phyloP scores from a whole-genome alignment of 2,329 filamentous ascomycete species.

The Sporothrix sp. region DNA sequence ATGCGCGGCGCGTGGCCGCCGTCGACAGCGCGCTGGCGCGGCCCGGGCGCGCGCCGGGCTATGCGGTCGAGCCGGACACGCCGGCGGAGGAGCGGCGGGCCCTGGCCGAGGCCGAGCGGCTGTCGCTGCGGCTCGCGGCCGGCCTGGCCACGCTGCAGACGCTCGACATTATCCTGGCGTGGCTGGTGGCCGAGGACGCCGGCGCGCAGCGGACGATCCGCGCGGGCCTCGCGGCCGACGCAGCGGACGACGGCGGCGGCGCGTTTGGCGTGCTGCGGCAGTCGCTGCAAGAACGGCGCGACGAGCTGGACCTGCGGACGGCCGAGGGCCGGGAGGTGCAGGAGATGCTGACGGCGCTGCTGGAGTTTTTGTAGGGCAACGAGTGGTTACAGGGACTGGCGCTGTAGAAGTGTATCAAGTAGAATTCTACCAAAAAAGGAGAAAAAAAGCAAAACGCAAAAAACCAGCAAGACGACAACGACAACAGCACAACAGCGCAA shows the following conservation, averaged over 20 bases:
- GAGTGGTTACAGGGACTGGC: too few relatives aligned
- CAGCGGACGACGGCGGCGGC: constrained; percentile 42
- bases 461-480: neutral
- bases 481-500: neutral
- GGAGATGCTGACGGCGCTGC: constrained; percentile 45
- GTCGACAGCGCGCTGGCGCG: constrained; percentile 54
- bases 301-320: constrained; percentile 39
- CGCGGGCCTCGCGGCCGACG: constrained; percentile 32
- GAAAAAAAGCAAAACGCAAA: neutral
- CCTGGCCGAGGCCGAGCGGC: constrained; percentile 55
- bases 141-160: constrained; percentile 77
- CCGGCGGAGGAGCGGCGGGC: constrained; percentile 50
- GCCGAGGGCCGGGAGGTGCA: constrained; percentile 48
- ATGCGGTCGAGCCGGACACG: constrained; percentile 37
- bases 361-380: constrained; percentile 35
- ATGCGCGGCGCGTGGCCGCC: constrained; percentile 49
- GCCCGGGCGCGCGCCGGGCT: constrained; percentile 15
- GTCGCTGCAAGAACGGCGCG: constrained; percentile 55
- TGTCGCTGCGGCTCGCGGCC: constrained; percentile 67
- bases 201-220: constrained; percentile 59
- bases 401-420: too few relatives aligned
- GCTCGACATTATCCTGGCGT: constrained; percentile 76
- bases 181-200: constrained; percentile 82
- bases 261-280: constrained; percentile 50
- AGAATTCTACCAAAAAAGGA: neutral